phyloP scores from a whole-genome alignment of 2,329 filamentous ascomycete species.

The Ceratocystis diversiconidia region DNA sequence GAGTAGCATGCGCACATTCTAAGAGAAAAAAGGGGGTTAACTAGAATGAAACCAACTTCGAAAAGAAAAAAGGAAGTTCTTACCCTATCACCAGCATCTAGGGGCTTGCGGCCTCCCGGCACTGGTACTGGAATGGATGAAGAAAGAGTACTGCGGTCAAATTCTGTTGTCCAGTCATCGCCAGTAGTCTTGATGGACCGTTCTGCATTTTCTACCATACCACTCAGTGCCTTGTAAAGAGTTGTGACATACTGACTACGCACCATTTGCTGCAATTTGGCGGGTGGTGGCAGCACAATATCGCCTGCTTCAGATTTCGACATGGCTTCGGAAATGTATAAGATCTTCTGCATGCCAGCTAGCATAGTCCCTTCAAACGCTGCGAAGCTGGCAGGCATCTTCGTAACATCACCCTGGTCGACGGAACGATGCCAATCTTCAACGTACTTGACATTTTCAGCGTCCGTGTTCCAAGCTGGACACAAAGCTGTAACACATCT shows the following conservation, averaged over 20 bases:
- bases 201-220: constrained; percentile 95
- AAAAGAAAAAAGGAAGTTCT: constrained; percentile 22
- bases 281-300: constrained; percentile 71
- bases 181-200: constrained; percentile 51
- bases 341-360: constrained; percentile 80
- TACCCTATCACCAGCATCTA: constrained; percentile 44
- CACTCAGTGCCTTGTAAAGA: constrained; percentile 82
- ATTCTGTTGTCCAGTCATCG: constrained; percentile 43
- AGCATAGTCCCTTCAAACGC: constrained; percentile 74
- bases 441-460: constrained; percentile 78
- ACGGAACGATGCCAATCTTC: constrained; percentile 84
- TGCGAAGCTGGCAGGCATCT: constrained; percentile 75
- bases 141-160: constrained; percentile 23
- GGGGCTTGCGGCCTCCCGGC: constrained; percentile 29
- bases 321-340: constrained; percentile 81
- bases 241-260: constrained; percentile 85
- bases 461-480: constrained; percentile 83
- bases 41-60: not conserved
- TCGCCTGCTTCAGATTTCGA: constrained; percentile 56
- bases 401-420: constrained; percentile 74
- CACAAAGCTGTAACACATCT: constrained; percentile 74
- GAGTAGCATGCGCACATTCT: constrained; percentile 86
- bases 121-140: constrained; percentile 19
- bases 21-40: constrained; percentile 12
- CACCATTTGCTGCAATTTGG: constrained; percentile 82